Evolutionary conservation across 108 stramenopile species (phyloP).

Genomic region (Cyclotella kingstonii): DNA sequence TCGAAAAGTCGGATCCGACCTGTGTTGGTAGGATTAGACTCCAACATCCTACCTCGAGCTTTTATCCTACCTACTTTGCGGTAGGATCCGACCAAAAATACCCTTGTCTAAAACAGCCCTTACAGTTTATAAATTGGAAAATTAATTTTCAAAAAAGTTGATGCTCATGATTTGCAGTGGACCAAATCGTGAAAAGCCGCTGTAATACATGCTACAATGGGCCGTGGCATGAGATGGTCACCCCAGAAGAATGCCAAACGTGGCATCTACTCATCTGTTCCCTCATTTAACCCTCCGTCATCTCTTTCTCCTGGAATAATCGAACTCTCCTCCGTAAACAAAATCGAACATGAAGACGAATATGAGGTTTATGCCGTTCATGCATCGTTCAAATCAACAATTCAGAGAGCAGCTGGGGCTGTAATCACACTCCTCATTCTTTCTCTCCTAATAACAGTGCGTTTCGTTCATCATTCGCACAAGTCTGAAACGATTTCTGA

Average conservation of each 20-base stretch:
- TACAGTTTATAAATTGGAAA: too few relatives aligned
- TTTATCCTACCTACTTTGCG: too few relatives aligned
- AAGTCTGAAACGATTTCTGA: not conserved
- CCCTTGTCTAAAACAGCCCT: too few relatives aligned
- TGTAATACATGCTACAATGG: too few relatives aligned
- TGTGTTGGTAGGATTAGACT: too few relatives aligned
- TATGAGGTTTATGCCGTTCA: constrained; percentile 11
- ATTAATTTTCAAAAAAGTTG: too few relatives aligned
- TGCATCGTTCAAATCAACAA: not conserved
- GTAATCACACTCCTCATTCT: not conserved
- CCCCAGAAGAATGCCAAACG: not conserved
- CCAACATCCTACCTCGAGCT: too few relatives aligned
- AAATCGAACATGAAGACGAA: constrained; percentile 10
- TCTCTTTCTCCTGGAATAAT: constrained; percentile 4
- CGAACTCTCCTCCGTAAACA: not conserved
- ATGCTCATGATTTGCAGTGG: too few relatives aligned
- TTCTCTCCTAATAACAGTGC: not conserved
- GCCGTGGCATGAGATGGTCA: constrained; percentile 13
- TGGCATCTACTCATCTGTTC: constrained; percentile 7
- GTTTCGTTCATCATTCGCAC: not conserved
- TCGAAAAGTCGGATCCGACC: too few relatives aligned
- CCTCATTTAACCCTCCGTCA: constrained; percentile 4
- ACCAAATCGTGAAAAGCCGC: too few relatives aligned
- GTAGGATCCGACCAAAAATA: too few relatives aligned
- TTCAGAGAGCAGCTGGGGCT: not conserved